These are phyloP conservation scores for Aspergillus nanangensis DNA, from an alignment of 495 filamentous ascomycete genomes.

Conservation along the genomic window DNA sequence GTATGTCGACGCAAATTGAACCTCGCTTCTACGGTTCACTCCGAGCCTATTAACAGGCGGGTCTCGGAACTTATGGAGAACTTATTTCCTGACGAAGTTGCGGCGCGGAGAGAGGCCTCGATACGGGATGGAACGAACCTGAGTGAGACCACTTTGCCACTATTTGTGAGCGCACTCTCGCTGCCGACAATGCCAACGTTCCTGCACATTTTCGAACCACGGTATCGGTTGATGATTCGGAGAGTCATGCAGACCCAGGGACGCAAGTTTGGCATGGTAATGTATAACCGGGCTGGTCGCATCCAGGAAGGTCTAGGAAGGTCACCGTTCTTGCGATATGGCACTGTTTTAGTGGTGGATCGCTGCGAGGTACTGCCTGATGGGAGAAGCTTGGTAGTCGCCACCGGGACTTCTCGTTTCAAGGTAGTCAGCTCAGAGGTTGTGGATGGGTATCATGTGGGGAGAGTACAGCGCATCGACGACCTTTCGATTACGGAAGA, in stretches of 20 bases:
- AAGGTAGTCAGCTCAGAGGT: conserved; percentile 57
- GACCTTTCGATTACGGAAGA: conserved; percentile 80
- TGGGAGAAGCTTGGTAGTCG: conserved; percentile 75
- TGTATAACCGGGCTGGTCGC: conserved; percentile 54
- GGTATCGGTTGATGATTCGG: conserved; percentile 83
- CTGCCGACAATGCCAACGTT: conserved; percentile 83
- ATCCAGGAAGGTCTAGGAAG: conserved; percentile 55
- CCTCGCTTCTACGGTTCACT: conserved; percentile 51
- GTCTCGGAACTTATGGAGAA: conserved; percentile 54
- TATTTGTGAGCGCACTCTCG: conserved; percentile 78
- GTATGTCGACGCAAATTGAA: conserved; percentile 66
- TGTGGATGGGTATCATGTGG: conserved; percentile 74
- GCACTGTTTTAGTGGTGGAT: conserved; percentile 71
- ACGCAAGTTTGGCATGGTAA: conserved; percentile 79
- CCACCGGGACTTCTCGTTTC: conserved; percentile 71
- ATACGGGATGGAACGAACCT: conserved; percentile 45
- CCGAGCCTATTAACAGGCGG: conserved; percentile 57
- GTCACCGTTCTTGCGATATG: conserved; percentile 64
- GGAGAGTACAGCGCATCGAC: conserved; percentile 65
- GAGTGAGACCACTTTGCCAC: conserved; percentile 57
- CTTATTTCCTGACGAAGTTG: conserved; percentile 64
- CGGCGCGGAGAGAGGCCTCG: conserved; percentile 47
- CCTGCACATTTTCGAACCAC: conserved; percentile 86
- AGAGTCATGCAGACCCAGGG: conserved; percentile 66
- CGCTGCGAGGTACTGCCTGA: conserved; percentile 69